These are phyloP conservation scores for Tolypocladium pustulatum DNA, from an alignment of 2,329 filamentous ascomycete genomes.

Conservation along the genomic window DNA sequence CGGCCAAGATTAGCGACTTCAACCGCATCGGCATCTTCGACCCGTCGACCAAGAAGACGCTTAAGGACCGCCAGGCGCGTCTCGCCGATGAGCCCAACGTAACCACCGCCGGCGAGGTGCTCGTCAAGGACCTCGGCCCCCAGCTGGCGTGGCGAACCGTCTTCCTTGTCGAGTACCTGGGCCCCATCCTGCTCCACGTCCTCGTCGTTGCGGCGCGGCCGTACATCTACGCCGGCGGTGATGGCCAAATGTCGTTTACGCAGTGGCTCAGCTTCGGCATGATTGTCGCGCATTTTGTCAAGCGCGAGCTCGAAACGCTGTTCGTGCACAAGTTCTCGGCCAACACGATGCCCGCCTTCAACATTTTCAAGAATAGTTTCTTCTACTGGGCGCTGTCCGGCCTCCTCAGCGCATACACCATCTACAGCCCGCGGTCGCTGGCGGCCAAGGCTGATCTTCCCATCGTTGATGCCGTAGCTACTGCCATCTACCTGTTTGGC, in stretches of 20 bases:
- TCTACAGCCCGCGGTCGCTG: conserved; percentile 67
- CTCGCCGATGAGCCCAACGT: conserved; percentile 39
- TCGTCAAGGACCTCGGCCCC: conserved; percentile 87
- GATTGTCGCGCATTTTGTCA: conserved; percentile 76
- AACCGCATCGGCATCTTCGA: conserved; percentile 55
- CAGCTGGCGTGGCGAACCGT: conserved; percentile 91
- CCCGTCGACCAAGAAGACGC: conserved; percentile 47
- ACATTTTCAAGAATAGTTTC: conserved; percentile 89
- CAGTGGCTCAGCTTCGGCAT: conserved; percentile 68
- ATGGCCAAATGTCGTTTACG: conserved; percentile 45
- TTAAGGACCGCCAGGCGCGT: conserved; percentile 50
- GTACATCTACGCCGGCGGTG: conserved; percentile 39
- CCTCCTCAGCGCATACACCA: conserved; percentile 69
- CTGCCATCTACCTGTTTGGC: conserved; percentile 64
- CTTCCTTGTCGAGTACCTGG: conserved; percentile 90
- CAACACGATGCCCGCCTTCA: conserved; percentile 81
- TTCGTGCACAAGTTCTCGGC: conserved; percentile 93
- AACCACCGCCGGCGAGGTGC: conserved; percentile 44
- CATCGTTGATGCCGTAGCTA: conserved; percentile 51
- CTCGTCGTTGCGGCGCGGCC: conserved; percentile 62
- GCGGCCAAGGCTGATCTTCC: conserved; percentile 44
- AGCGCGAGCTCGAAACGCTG: conserved; percentile 89
- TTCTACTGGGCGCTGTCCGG: conserved; percentile 91
- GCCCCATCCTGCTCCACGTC: conserved; percentile 79
- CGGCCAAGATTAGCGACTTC: conserved; percentile 40